Evolutionary conservation across 768 basidiomycete genomes (phyloP), one percentile per base, ranked within the genome.

Genomic region (Trametes gibbosa): DNA sequence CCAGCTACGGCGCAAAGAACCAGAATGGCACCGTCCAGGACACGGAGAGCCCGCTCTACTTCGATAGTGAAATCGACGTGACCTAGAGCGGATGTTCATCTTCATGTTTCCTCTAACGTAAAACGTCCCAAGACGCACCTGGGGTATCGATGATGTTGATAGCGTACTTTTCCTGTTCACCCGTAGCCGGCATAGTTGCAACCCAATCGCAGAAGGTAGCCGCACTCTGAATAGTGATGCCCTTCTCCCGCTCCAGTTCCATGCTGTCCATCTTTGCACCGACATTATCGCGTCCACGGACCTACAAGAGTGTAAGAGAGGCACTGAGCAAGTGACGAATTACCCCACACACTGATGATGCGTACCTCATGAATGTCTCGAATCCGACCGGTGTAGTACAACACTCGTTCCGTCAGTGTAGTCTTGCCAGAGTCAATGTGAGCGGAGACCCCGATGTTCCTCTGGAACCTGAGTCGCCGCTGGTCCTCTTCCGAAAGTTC

Each of bases 251-350:
- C 73, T 99, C 97, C 4, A 99, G 79, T 63, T 99, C 97, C 97
- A 99, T 99, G 66, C 89, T 92, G 74, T 99, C 97, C 97, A 99
- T 99, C 79, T 99, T 99, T 8, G 97, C 97, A 52, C 97, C 97
- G 19, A 98, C 95, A 27, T 88, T 86, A 72, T 99, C 97, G 53
- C 90, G 83, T 43, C 97, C 97, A 60, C 97, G 82, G 61, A 96
- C 92, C 90, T 92, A 14, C 47, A 35, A 9, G 42, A 53, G 19
- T 53, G 23, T 14, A 40, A 55, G 60, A 47, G 53, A 62, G 60
- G 39, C 25, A 25, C 6, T 48, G 13, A 46, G 49, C 19, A 54
- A 16, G 50, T n/a, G n/a, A n/a, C n/a, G n/a, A n/a, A n/a, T n/a
- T n/a, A n/a, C n/a, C n/a, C n/a, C n/a, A n/a, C n/a, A n/a, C n/a